Percentiles rank a stretch among this genome's conserved stretches.
These are phyloP conservation scores for Chaetomium fimeti DNA, from an alignment of 495 filamentous ascomycete genomes.

Conservation along the genomic window DNA sequence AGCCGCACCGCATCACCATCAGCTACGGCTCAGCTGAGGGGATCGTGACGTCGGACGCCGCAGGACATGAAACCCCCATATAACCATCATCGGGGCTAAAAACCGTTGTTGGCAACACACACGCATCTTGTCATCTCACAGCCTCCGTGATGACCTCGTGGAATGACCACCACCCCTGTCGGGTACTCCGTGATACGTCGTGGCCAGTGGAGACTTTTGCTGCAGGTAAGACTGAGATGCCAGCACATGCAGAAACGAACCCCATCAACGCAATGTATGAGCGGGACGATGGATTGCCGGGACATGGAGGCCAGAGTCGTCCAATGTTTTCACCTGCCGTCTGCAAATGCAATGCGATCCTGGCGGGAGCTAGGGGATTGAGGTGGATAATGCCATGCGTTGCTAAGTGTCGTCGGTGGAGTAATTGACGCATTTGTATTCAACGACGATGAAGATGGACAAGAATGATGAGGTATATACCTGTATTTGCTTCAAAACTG, in stretches of 20 bases:
- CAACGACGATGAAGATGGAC: neutral
- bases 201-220: neutral
- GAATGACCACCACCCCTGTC: no score
- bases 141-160: no score
- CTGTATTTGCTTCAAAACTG: neutral
- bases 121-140: no score
- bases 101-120: no score
- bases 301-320: neutral
- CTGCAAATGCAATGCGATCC: constrained; percentile 1
- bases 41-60: no score
- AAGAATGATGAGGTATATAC: constrained; percentile 1
- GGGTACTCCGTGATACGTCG: neutral
- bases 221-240: neutral
- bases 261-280: constrained; percentile 13
- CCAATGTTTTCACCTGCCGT: neutral
- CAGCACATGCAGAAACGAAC: neutral
- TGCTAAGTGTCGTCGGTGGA: neutral
- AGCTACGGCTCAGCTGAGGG: no score
- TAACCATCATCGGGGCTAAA: no score
- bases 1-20: no score
- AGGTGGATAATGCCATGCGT: neutral
- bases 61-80: no score
- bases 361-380: neutral
- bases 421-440: neutral
- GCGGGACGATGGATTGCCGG: neutral